Conservation (phyloP, 768 basidiomycete genomes). For the Tricholoma terreum region DNA sequence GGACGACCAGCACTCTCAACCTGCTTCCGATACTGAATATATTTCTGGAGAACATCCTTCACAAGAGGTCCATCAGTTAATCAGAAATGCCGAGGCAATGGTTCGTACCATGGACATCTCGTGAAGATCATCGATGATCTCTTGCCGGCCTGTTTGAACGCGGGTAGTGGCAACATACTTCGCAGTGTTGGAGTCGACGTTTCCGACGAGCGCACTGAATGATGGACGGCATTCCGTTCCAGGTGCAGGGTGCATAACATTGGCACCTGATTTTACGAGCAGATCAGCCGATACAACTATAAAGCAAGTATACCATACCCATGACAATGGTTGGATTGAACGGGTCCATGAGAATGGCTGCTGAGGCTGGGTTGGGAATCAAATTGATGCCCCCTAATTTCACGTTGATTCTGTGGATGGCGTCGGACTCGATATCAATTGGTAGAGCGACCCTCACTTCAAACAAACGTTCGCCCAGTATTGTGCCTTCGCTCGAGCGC, state of each 20-base stretch:
- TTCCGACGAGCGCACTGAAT: constrained; percentile 73
- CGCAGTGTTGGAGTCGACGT: constrained; percentile 65
- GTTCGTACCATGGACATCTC: constrained; percentile 54
- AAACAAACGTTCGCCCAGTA: constrained; percentile 81
- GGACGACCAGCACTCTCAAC: constrained; percentile 43
- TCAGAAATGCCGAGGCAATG: neutral
- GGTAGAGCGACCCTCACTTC: constrained; percentile 49
- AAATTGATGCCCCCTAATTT: constrained; percentile 83
- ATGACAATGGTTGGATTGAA: constrained; percentile 74
- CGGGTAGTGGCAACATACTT: constrained; percentile 58
- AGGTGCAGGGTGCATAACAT: constrained; percentile 78
- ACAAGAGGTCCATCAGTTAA: neutral
- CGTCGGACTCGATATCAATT: neutral
- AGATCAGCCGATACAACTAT: neutral
- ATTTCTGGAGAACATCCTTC: constrained; percentile 53
- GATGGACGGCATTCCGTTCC: constrained; percentile 71
- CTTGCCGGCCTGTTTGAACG: constrained; percentile 58
- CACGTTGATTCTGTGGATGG: constrained; percentile 60
- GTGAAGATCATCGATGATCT: constrained; percentile 68
- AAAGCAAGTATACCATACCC: constrained; percentile 39
- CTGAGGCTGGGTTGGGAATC: constrained; percentile 61
- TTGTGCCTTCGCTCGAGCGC: constrained; percentile 62
- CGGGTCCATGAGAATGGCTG: constrained; percentile 57
- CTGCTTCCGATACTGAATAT: constrained; percentile 47
- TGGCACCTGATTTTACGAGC: constrained; percentile 50